These are phyloP conservation scores for Aspergillus thermomutatus DNA, from an alignment of 2,329 filamentous ascomycete genomes.

Conservation along the genomic window DNA sequence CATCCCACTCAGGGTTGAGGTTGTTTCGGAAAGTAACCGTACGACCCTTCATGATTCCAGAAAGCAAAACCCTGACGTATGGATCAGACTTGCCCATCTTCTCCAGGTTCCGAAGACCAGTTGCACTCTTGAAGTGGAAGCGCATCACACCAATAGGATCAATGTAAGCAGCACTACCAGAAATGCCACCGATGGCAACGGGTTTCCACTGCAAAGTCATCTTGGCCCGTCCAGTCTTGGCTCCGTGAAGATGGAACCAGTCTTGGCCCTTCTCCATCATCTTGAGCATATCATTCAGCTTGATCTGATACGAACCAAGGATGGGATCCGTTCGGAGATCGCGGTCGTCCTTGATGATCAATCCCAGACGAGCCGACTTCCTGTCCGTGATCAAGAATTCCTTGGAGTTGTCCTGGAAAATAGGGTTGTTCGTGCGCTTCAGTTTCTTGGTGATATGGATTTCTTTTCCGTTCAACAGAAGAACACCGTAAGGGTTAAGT, in stretches of 20 bases:
- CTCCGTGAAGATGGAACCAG: constrained; percentile 86
- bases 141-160: constrained; percentile 94
- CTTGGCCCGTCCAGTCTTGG: constrained; percentile 80
- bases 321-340: constrained; percentile 79
- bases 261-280: constrained; percentile 90
- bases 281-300: constrained; percentile 87
- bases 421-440: constrained; percentile 95
- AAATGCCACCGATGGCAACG: constrained; percentile 75
- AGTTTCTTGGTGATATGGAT: constrained; percentile 86
- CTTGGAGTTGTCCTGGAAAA: constrained; percentile 90
- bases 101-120: constrained; percentile 84
- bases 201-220: constrained; percentile 94
- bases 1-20: constrained; percentile 91
- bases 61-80: constrained; percentile 83
- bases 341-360: constrained; percentile 93
- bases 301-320: constrained; percentile 90
- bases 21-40: constrained; percentile 97
- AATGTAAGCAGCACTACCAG: constrained; percentile 79
- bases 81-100: constrained; percentile 96
- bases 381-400: constrained; percentile 94
- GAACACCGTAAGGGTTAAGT: constrained; percentile 83
- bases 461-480: constrained; percentile 89
- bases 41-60: constrained; percentile 82
- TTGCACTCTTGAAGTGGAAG: constrained; percentile 82
- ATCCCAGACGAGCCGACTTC: constrained; percentile 81